Conservation (phyloP, 2,329 filamentous ascomycete species). For the Teratosphaeria nubilosa region DNA sequence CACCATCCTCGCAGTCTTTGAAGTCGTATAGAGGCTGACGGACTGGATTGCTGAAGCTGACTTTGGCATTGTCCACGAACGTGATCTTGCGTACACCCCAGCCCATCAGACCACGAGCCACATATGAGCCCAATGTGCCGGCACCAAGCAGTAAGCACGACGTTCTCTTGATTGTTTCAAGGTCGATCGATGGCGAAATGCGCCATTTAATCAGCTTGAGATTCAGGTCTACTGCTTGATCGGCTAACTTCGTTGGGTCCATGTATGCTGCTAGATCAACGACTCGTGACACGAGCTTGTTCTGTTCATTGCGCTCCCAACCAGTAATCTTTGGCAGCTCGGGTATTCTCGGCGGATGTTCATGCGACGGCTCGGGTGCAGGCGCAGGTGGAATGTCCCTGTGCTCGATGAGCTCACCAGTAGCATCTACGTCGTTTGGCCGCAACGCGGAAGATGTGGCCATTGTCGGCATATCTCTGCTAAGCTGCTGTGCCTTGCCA, state of each 20-base stretch:
- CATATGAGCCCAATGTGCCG: slow-evolving; percentile 87
- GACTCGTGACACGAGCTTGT: slow-evolving; percentile 66
- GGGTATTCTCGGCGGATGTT: slow-evolving; percentile 14
- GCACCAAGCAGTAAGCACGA: slow-evolving; percentile 86
- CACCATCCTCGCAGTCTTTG: slow-evolving; percentile 76
- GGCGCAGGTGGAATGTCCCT: slow-evolving; percentile 7
- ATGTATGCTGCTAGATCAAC: slow-evolving; percentile 87
- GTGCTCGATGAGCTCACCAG: slow-evolving; percentile 21
- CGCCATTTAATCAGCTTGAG: slow-evolving; percentile 99
- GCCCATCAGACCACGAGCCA: slow-evolving; percentile 81
- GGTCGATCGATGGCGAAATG: slow-evolving; percentile 75
- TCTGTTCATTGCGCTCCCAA: slow-evolving; percentile 76
- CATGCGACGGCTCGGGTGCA: slow-evolving; percentile 6
- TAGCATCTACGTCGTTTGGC: slow-evolving; percentile 21
- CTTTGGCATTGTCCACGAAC: slow-evolving; percentile 84
- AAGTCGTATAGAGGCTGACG: slow-evolving; percentile 89
- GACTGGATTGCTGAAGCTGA: slow-evolving; percentile 94
- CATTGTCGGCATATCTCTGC: slow-evolving; percentile 16
- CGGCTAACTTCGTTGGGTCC: slow-evolving; percentile 77
- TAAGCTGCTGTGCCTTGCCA: slow-evolving; percentile 12
- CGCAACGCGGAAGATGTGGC: slow-evolving; percentile 17
- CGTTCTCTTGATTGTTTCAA: slow-evolving; percentile 80
- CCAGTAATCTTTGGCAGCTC: slow-evolving; percentile 72
- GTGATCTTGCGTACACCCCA: slow-evolving; percentile 96
- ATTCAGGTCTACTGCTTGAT: slow-evolving; percentile 92